A percentile compares a stretch with the other conserved stretches of the same genome.
Conservation (phyloP, 23 red algal species). For the Chondrus crispus region DNA sequence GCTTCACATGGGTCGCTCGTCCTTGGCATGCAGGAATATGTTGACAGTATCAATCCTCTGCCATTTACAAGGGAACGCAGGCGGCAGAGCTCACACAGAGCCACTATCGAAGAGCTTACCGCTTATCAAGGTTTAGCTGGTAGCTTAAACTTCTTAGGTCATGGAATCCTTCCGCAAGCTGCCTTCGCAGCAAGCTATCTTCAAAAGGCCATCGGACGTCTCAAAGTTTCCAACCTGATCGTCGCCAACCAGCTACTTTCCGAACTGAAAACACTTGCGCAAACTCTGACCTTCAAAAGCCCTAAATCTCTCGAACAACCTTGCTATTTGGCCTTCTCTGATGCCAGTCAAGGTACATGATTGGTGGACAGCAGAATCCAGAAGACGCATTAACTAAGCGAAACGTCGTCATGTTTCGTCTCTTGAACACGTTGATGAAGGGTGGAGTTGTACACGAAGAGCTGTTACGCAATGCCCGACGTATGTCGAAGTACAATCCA, state of each 20-base stretch:
- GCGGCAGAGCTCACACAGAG: not conserved
- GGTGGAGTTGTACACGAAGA: no score
- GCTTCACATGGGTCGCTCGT: not conserved
- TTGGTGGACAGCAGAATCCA: no score
- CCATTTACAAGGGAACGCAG: not conserved
- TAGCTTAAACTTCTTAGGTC: not conserved
- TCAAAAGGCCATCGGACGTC: not conserved
- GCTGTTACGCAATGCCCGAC: no score
- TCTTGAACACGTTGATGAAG: no score
- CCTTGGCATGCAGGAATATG: not conserved
- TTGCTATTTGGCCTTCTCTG: not conserved
- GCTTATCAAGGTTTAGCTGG: not conserved
- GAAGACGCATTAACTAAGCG: no score
- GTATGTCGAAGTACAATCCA: no score
- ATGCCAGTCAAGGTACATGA: not conserved
- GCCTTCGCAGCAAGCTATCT: not conserved
- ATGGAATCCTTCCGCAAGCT: not conserved
- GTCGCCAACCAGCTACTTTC: not conserved
- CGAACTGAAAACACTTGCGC: not conserved
- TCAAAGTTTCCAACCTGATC: not conserved
- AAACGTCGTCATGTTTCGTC: no score
- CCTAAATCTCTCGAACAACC: not conserved
- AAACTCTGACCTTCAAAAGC: not conserved
- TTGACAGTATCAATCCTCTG: not conserved
- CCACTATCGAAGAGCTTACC: not conserved